Evolutionary conservation across 2,329 filamentous ascomycete species (phyloP).

Genomic region (Waltergamsia citrina): DNA sequence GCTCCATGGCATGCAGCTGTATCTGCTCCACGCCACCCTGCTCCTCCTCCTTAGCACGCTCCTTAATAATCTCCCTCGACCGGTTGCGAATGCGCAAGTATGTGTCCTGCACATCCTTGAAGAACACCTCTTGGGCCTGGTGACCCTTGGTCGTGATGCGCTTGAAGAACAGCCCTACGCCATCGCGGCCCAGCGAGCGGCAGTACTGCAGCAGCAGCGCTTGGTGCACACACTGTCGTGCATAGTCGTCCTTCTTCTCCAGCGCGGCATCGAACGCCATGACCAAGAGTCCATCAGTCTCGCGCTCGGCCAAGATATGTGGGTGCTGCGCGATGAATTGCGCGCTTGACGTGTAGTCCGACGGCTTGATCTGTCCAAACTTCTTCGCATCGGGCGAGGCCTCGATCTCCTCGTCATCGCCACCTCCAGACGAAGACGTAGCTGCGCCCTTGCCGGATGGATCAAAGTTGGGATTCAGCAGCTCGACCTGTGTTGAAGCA

Average conservation of each 20-base stretch:
- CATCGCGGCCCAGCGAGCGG: slow-evolving; percentile 67
- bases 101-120: slow-evolving; percentile 84
- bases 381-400: slow-evolving; percentile 68
- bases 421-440: slow-evolving; percentile 17
- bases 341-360: slow-evolving; percentile 64
- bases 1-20: slow-evolving; percentile 92
- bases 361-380: slow-evolving; percentile 70
- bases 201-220: slow-evolving; percentile 92
- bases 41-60: slow-evolving; percentile 39
- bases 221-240: slow-evolving; percentile 85
- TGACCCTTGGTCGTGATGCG: slow-evolving; percentile 84
- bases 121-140: slow-evolving; percentile 83
- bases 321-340: slow-evolving; percentile 74
- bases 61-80: slow-evolving; percentile 57
- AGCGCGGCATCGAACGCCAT: slow-evolving; percentile 86
- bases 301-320: slow-evolving; percentile 68
- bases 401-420: slow-evolving; percentile 65
- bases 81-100: slow-evolving; percentile 74
- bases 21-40: slow-evolving; percentile 76
- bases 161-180: slow-evolving; percentile 90
- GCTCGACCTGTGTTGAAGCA: slow-evolving; percentile 45
- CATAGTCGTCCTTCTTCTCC: slow-evolving; percentile 64
- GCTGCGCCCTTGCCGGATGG: slow-evolving; percentile 6
- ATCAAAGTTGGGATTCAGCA: slow-evolving; percentile 59
- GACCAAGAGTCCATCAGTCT: slow-evolving; percentile 84